These are phyloP conservation scores for Aureobasidium melanogenum DNA, from an alignment of 2,329 filamentous ascomycete genomes.

Conservation along the genomic window DNA sequence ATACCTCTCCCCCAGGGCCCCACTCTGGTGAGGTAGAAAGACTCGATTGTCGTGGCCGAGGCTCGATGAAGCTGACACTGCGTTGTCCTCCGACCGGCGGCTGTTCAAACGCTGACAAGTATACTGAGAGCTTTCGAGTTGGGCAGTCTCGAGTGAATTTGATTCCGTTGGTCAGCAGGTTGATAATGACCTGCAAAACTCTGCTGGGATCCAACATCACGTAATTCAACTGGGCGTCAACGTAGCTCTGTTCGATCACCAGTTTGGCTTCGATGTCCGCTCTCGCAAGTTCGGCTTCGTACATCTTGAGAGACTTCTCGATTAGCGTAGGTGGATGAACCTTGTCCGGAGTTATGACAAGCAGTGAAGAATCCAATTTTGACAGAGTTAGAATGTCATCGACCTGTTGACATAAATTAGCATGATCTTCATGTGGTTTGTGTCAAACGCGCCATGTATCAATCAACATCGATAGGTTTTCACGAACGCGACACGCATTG, in stretches of 20 bases:
- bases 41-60: slow-evolving; percentile 14
- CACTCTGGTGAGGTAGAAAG: slow-evolving; percentile 23
- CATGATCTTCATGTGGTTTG: too few relatives aligned
- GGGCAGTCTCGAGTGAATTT: slow-evolving; percentile 33
- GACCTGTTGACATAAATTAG: slow-evolving; percentile 19
- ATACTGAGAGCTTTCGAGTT: slow-evolving; percentile 29
- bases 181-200: slow-evolving; percentile 35
- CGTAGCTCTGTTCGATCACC: slow-evolving; percentile 28
- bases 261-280: slow-evolving; percentile 25
- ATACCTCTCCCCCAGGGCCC: slow-evolving; percentile 29
- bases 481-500: too few relatives aligned
- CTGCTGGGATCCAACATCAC: slow-evolving; percentile 35
- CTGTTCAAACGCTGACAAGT: slow-evolving; percentile 27
- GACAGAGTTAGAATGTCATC: slow-evolving; percentile 39
- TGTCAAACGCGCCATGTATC: too few relatives aligned
- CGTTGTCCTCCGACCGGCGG: slow-evolving; percentile 25
- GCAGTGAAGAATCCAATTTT: slow-evolving; percentile 24
- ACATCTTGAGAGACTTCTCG: slow-evolving; percentile 28
- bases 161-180: slow-evolving; percentile 37
- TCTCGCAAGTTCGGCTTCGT: slow-evolving; percentile 30
- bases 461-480: too few relatives aligned
- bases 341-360: slow-evolving; percentile 32
- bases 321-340: slow-evolving; percentile 29
- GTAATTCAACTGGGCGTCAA: slow-evolving; percentile 26
- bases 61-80: slow-evolving; percentile 27